Evolutionary conservation across 2,329 filamentous ascomycete genomes (phyloP), one percentile per base, ranked within the genome.

Genomic region (Fusarium palustre): DNA sequence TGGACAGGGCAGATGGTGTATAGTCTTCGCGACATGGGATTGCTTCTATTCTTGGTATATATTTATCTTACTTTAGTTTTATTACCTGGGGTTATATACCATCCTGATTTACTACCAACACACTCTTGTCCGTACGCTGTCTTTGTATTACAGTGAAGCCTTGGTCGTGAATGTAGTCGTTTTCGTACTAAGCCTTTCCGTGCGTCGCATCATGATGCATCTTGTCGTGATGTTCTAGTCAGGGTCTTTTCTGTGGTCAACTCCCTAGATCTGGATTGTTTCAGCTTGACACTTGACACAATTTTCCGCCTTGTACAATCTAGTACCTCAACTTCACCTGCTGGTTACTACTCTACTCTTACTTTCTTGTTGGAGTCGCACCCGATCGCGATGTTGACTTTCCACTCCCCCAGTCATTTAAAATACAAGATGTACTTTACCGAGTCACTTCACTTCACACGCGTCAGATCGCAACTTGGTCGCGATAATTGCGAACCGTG

Each of bases 61-160:
- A 50, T 67, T 41, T 50, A 36, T 34, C 16, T 22, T 39, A 55
- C 38, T 47, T 54, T 67, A 67, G 52, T 55, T 69, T 61, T 67
- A 70, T 67, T 70, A 49, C 45, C 31, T 36, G 30, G 41, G 22
- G 42, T 50, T 34, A 55, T 70, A 67, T 69, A 70, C 66, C 66
- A 59, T 68, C 24, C 52, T 67, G 38, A 22, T 43, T 67, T 58
- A 42, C 43, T 49, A 48, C 33, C 38, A 39, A 49, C 54, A 61
- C 22, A 66, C 16, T 18, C 36, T 43, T 43, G 10, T 5, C 11
- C 6, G 7, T 4, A 43, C 3, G 24, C 2, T n/a, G 3, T 43
- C 6, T 43, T 11, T 30, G 13, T 45, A 4, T 57, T 30, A 2
- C 28, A 30, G 28, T 30, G 10, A 30, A 30, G 10, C 28, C 9